phyloP scores from a whole-genome alignment of 495 filamentous ascomycete genomes.

The Choiromyces venosus region DNA sequence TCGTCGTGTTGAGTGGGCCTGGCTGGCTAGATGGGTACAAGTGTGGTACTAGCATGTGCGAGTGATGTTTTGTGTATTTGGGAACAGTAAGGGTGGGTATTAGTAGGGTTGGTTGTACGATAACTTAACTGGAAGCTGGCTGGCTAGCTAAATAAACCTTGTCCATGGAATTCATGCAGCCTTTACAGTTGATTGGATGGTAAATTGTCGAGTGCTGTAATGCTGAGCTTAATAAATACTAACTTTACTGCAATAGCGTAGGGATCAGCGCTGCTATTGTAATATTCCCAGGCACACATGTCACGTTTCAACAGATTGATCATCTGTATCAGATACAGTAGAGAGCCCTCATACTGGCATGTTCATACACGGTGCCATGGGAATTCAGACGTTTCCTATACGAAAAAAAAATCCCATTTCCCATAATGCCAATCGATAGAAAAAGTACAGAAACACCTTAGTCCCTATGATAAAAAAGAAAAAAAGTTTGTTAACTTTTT shows the following conservation, averaged over 20 bases:
- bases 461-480: not conserved
- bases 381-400: not conserved
- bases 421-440: not conserved
- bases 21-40: not conserved
- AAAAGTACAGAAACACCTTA: not conserved
- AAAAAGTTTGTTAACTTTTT: not conserved
- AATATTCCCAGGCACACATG: not conserved
- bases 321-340: not conserved
- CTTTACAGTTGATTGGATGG: not conserved
- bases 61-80: constrained; percentile 3
- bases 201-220: not conserved
- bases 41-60: not conserved
- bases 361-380: not conserved
- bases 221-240: not conserved
- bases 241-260: not conserved
- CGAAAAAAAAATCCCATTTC: not conserved
- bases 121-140: not conserved
- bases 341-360: not conserved
- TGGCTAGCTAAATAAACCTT: not conserved
- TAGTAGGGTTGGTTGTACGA: not conserved
- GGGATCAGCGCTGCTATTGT: not conserved
- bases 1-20: no score
- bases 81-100: not conserved
- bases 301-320: not conserved
- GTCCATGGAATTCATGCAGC: not conserved